Percentiles rank a stretch among this genome's conserved stretches.
These are phyloP conservation scores for Cladobotryum mycophilum DNA, from an alignment of 2,329 filamentous ascomycete species.

Conservation along the genomic window DNA sequence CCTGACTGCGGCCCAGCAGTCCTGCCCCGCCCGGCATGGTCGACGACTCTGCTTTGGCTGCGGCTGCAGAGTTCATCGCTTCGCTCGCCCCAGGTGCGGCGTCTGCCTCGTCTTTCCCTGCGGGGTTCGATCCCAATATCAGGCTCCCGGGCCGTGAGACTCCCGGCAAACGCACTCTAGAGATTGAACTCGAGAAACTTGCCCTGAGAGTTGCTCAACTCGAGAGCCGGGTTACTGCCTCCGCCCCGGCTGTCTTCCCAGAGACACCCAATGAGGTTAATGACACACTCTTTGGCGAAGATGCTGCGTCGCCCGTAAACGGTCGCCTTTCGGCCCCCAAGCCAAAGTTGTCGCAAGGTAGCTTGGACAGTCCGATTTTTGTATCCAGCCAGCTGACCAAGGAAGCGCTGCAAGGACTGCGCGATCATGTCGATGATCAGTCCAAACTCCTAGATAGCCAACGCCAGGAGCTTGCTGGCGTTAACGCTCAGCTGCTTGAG, in stretches of 20 bases:
- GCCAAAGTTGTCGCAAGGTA: slow-evolving; percentile 43
- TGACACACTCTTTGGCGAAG: slow-evolving; percentile 57
- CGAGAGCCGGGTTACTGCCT: slow-evolving; percentile 66
- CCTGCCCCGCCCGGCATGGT: slow-evolving; percentile 35
- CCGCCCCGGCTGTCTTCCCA: slow-evolving; percentile 57
- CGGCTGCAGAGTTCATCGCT: slow-evolving; percentile 48
- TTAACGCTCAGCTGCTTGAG: slow-evolving; percentile 78
- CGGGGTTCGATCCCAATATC: slow-evolving; percentile 45
- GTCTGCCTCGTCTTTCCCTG: slow-evolving; percentile 32
- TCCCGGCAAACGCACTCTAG: slow-evolving; percentile 69
- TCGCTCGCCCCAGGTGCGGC: slow-evolving; percentile 42
- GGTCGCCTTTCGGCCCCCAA: slow-evolving; percentile 30
- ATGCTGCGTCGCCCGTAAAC: slow-evolving; percentile 39
- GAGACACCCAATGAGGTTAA: slow-evolving; percentile 75
- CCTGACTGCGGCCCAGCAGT: slow-evolving; percentile 24
- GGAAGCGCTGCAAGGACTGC: slow-evolving; percentile 77
- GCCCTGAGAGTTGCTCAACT: slow-evolving; percentile 72
- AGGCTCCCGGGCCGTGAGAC: slow-evolving; percentile 72
- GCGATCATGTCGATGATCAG: slow-evolving; percentile 88
- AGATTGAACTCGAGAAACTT: slow-evolving; percentile 76
- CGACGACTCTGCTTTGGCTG: slow-evolving; percentile 49
- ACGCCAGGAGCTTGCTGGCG: slow-evolving; percentile 75
- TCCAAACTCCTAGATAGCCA: slow-evolving; percentile 86
- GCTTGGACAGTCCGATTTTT: slow-evolving; percentile 31
- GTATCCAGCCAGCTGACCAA: slow-evolving; percentile 56